Conservation (phyloP, 208 protist species). For the Angomonas desouzai region DNA sequence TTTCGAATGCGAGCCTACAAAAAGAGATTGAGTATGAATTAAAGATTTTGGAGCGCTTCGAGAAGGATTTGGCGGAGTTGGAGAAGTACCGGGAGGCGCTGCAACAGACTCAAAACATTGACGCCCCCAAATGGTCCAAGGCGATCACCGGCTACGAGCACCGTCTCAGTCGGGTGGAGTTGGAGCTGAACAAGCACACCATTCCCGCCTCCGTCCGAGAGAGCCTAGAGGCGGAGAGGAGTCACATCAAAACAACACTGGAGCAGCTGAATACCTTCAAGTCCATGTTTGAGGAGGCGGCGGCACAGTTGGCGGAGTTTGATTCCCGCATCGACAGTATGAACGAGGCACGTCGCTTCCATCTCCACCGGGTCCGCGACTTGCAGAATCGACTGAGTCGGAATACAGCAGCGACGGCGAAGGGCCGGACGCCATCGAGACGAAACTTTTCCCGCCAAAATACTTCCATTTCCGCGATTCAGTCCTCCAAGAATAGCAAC, state of each 20-base stretch:
- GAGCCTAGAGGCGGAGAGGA: conserved; percentile 22
- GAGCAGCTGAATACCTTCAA: conserved; percentile 41
- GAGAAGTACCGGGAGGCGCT: conserved; percentile 35
- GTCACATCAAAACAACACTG: conserved; percentile 31
- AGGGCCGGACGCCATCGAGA: not conserved
- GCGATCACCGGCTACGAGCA: conserved; percentile 39
- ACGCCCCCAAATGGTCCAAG: conserved; percentile 39
- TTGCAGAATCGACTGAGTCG: conserved; percentile 30
- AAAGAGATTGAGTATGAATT: conserved; percentile 48
- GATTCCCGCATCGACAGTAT: conserved; percentile 70
- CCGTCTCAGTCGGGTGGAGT: conserved; percentile 30
- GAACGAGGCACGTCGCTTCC: conserved; percentile 53
- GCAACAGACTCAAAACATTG: conserved; percentile 19
- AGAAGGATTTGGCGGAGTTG: conserved; percentile 60
- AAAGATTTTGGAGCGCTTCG: conserved; percentile 33
- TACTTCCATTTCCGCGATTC: conserved; percentile 1
- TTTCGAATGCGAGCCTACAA: conserved; percentile 16
- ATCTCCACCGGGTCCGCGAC: conserved; percentile 50
- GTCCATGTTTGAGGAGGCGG: conserved; percentile 40
- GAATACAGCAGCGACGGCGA: not conserved
- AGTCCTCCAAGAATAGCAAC: not conserved
- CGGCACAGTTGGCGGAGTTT: conserved; percentile 59
- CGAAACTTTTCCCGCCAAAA: conserved; percentile 1
- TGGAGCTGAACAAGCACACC: conserved; percentile 18
- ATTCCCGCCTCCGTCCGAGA: conserved; percentile 5